phyloP scores from a whole-genome alignment of 352 stramenopile genomes.

The Phytophthora megakarya region DNA sequence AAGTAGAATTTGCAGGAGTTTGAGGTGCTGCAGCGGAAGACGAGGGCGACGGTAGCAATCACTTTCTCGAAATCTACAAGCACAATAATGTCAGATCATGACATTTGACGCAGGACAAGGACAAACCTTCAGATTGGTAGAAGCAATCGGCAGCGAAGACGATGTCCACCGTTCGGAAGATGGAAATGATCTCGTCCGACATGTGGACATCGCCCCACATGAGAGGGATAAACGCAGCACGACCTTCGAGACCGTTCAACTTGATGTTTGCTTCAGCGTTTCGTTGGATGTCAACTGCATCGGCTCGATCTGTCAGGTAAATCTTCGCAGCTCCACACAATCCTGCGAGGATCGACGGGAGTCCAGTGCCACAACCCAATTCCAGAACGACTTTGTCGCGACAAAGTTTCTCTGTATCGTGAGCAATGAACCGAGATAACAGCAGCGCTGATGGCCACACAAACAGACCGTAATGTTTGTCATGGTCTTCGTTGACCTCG shows the following conservation, averaged over 20 bases:
- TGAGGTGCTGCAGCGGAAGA: constrained; percentile 54
- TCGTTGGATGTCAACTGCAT: constrained; percentile 47
- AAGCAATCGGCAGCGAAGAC: constrained; percentile 74
- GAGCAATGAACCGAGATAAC: constrained; percentile 55
- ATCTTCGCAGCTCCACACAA: constrained; percentile 48
- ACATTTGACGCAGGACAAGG: background rate
- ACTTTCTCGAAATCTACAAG: constrained; percentile 74
- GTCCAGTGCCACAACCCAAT: constrained; percentile 66
- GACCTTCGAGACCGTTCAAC: constrained; percentile 44
- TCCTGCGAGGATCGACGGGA: constrained; percentile 65
- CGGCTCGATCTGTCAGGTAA: constrained; percentile 57
- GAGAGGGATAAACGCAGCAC: constrained; percentile 49
- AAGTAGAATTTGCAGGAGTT: constrained; percentile 49
- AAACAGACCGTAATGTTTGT: constrained; percentile 71
- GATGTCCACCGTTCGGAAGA: constrained; percentile 48
- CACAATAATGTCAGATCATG: background rate
- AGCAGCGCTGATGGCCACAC: constrained; percentile 65
- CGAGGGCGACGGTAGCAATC: constrained; percentile 61
- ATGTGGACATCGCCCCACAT: constrained; percentile 52
- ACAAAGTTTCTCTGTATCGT: constrained; percentile 34
- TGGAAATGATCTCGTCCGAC: constrained; percentile 26
- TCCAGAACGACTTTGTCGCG: constrained; percentile 57
- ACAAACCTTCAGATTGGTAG: constrained; percentile 62
- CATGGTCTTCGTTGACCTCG: constrained; percentile 40
- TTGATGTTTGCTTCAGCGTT: constrained; percentile 62